Evolutionary conservation across 2,329 filamentous ascomycete species (phyloP), one percentile per base, ranked within the genome.

Genomic region (Epichloe gansuensis): DNA sequence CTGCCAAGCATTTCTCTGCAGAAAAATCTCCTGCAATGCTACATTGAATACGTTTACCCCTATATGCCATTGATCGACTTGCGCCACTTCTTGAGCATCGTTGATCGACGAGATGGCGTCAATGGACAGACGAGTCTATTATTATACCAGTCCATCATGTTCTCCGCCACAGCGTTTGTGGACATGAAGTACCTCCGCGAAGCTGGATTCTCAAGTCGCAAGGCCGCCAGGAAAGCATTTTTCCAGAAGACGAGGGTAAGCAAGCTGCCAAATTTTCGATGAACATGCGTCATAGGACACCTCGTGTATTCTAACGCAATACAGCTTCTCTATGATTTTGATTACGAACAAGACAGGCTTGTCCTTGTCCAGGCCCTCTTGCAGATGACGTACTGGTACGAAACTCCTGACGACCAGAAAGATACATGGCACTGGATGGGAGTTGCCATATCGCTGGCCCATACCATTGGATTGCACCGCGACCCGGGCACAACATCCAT

Each of bases 341-440:
- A 97, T 67, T 95, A 94, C 66, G 91, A 97, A 68, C 81, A 83
- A 44, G 90, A 96, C 66, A 86, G 90, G 49, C 84, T 96, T 53
- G 81, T 89, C 21, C 77, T 96, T 25, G 89, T 96, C 15, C 91
- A 96, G 68, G 85, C 87, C 4, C 75, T 96, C 23, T 75, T 96
- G 25, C 76, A 96, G 54, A 90, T 96, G 86, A 95, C 90, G 3
- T 95, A 95, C 66, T 97, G 91, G 86, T 96, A 96, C 66, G 90
- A 96, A 68, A 95, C 89, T 12, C 90, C 90, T 0, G 89, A 96
- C 68, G 91, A 96, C 65, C 89, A 95, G 64, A 96, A 96, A 68
- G 91, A 96, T 66, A 96, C 90, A 45, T 96, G 91, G 87, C 90
- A 96, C 65, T 96, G 90, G 91, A 95, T 96, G 87, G 91, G 91